phyloP scores from a whole-genome alignment of 2,329 filamentous ascomycete species.

The Beauveria asiatica region DNA sequence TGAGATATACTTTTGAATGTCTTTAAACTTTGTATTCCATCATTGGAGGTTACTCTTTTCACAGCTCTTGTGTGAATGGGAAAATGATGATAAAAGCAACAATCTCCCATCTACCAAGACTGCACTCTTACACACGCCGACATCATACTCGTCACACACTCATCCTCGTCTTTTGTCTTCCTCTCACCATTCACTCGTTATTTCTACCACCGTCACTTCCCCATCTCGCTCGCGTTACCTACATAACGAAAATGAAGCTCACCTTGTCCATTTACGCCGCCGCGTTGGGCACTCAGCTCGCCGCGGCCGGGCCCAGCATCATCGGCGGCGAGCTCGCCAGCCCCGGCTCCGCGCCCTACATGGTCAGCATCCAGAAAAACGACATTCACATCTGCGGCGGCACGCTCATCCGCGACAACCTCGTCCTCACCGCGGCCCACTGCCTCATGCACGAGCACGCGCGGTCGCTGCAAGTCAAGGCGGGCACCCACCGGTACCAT shows the following conservation, averaged over 20 bases:
- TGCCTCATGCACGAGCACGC: not conserved
- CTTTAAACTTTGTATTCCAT: too few relatives aligned
- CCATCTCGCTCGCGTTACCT: not conserved
- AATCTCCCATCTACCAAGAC: too few relatives aligned
- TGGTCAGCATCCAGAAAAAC: constrained; percentile 1
- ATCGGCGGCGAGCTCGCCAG: not conserved
- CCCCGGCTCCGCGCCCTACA: not conserved
- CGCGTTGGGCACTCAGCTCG: not conserved
- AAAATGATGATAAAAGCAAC: too few relatives aligned
- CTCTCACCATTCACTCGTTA: too few relatives aligned
- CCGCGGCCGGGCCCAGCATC: not conserved
- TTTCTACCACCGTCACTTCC: too few relatives aligned
- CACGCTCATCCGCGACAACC: not conserved
- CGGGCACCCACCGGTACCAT: not conserved
- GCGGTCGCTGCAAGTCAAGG: not conserved
- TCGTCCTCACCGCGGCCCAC: constrained; percentile 3
- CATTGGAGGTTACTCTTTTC: too few relatives aligned
- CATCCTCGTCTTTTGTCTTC: too few relatives aligned
- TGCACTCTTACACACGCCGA: too few relatives aligned
- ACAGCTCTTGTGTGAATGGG: too few relatives aligned
- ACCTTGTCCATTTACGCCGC: not conserved
- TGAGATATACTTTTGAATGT: too few relatives aligned
- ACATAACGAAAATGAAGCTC: not conserved
- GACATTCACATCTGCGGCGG: constrained; percentile 1
- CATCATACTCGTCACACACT: too few relatives aligned